Evolutionary conservation across 192 early-diverging fungal genomes (phyloP).

Genomic region (Rhizoclosmatium globosum): DNA sequence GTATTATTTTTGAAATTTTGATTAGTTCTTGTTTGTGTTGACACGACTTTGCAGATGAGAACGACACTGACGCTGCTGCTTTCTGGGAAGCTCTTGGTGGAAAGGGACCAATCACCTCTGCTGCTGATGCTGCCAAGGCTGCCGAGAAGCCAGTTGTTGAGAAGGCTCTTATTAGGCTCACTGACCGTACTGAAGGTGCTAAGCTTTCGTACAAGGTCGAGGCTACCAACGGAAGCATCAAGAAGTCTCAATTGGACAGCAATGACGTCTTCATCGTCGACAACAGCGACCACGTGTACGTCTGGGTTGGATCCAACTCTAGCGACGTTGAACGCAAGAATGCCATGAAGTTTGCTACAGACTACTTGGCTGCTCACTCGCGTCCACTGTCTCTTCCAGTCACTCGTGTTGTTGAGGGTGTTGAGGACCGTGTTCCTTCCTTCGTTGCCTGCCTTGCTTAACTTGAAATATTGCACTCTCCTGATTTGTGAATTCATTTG

Average conservation of each 20-base stretch:
- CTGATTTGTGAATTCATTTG: too few relatives aligned
- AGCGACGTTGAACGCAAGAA: slow-evolving; percentile 5
- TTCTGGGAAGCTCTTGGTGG: slow-evolving; percentile 74
- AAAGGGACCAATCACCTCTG: slow-evolving; percentile 64
- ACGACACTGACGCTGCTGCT: slow-evolving; percentile 57
- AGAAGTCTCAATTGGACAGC: slow-evolving; percentile 58
- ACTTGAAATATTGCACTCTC: too few relatives aligned
- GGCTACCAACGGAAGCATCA: slow-evolving; percentile 55
- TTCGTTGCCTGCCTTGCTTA: too few relatives aligned
- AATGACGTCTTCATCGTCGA: slow-evolving; percentile 80
- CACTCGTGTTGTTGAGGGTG: slow-evolving; percentile 73
- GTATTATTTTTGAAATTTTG: slow-evolving; percentile 6
- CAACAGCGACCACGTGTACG: slow-evolving; percentile 52
- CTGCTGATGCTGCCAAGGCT: slow-evolving; percentile 40
- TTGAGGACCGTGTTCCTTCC: slow-evolving; percentile 54
- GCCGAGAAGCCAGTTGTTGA: slow-evolving; percentile 23
- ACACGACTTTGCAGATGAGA: slow-evolving; percentile 58
- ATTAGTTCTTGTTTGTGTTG: background rate
- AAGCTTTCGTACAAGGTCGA: slow-evolving; percentile 63
- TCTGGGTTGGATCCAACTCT: slow-evolving; percentile 39
- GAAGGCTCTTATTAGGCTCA: slow-evolving; percentile 58
- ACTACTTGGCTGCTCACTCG: slow-evolving; percentile 63
- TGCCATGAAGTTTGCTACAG: slow-evolving; percentile 37
- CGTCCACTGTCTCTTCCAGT: slow-evolving; percentile 65
- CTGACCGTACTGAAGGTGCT: slow-evolving; percentile 27